Evolutionary conservation across 495 filamentous ascomycete species (phyloP).

Genomic region (Penicillium herquei): DNA sequence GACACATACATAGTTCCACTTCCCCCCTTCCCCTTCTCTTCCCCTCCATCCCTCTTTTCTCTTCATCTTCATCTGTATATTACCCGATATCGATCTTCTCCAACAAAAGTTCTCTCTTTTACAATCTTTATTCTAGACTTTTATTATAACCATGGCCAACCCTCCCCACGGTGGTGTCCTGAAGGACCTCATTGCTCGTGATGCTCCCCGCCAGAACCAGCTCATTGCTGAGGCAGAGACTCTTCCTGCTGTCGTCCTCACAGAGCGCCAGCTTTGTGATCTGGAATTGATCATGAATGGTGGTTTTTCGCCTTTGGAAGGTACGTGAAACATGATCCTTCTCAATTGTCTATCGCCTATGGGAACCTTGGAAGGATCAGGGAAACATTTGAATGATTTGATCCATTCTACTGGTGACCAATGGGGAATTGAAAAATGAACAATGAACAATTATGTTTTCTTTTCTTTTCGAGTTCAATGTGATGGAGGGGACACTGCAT

Average conservation of each 20-base stretch:
- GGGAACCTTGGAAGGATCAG: background rate
- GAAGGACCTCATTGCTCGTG: conserved; percentile 93
- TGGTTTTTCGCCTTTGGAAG: conserved; percentile 95
- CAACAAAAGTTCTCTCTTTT: conserved; percentile 2
- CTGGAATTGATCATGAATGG: conserved; percentile 94
- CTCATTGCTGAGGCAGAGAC: conserved; percentile 81
- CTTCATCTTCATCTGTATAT: conserved; percentile 7
- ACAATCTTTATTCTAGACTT: conserved; percentile 1
- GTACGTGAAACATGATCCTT: conserved; percentile 47
- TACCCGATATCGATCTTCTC: conserved; percentile 1
- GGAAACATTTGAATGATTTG: background rate
- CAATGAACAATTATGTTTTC: background rate
- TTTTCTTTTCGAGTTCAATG: background rate
- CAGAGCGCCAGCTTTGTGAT: conserved; percentile 95
- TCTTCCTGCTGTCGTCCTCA: conserved; percentile 79
- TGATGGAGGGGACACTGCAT: conserved; percentile 14
- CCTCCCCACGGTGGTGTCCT: conserved; percentile 93
- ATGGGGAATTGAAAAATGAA: background rate
- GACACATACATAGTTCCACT: background rate
- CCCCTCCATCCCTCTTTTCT: conserved; percentile 9
- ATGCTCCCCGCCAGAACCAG: conserved; percentile 72
- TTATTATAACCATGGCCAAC: conserved; percentile 58
- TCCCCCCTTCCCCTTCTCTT: conserved; percentile 13
- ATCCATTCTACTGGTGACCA: background rate
- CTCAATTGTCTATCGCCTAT: background rate